Evolutionary conservation across 306 rosid genomes (phyloP).

Genomic region (Malus asiatica): DNA sequence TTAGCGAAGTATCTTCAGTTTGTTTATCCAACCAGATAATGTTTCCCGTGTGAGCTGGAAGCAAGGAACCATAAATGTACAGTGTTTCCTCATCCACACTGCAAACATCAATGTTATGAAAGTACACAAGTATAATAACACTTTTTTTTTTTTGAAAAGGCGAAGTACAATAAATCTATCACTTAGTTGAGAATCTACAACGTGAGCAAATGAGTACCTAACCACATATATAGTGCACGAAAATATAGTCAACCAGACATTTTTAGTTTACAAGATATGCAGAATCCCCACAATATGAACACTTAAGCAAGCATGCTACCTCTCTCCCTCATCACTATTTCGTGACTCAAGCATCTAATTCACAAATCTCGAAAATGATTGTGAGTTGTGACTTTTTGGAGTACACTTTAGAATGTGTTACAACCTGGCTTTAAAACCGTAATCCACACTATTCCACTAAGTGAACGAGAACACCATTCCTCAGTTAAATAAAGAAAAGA

Average conservation of each 20-base stretch:
- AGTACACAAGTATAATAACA: not conserved
- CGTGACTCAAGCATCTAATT: not conserved
- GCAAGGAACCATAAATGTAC: constrained; percentile 61
- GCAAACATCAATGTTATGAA: constrained; percentile 24
- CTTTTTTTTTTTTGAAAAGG: no score
- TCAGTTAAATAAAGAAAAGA: not conserved
- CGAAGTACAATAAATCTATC: not conserved
- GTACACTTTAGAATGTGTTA: not conserved
- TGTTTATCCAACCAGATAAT: constrained; percentile 58
- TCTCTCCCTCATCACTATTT: not conserved
- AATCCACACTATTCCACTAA: not conserved
- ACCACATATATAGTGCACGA: not conserved
- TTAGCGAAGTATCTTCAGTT: constrained; percentile 28
- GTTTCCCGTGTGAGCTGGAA: constrained; percentile 64
- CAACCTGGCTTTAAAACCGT: not conserved
- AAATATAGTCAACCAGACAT: not conserved
- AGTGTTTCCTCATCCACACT: constrained; percentile 77
- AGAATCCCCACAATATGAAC: not conserved
- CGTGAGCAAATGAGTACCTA: not conserved
- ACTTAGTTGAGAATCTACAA: not conserved
- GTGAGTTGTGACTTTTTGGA: not conserved
- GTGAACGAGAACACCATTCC: not conserved
- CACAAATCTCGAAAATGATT: not conserved
- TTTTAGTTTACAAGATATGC: not conserved
- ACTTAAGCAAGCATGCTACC: not conserved